phyloP scores from a whole-genome alignment of 202 grass and related monocot genomes.

The Alloteropsis angusta region DNA sequence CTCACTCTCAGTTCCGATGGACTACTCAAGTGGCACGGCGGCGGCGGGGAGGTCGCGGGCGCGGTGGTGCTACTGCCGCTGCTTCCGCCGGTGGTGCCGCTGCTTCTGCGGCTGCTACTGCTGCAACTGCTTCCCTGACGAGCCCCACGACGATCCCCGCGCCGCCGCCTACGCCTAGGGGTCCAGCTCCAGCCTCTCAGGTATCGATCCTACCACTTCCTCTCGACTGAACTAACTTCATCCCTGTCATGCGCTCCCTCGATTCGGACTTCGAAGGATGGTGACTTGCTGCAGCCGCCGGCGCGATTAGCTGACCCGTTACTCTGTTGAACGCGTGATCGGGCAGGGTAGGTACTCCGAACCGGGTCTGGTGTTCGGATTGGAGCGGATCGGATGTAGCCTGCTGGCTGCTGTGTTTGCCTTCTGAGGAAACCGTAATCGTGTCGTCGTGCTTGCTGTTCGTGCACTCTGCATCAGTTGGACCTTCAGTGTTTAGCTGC shows the following conservation, averaged over 20 bases:
- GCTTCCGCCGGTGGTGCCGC: slow-evolving; percentile 36
- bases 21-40: slow-evolving; percentile 6
- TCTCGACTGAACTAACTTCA: background rate
- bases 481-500: background rate
- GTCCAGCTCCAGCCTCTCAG: background rate
- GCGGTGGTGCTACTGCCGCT: slow-evolving; percentile 43
- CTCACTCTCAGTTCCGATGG: background rate
- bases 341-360: background rate
- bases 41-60: background rate
- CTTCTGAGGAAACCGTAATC: background rate
- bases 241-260: background rate
- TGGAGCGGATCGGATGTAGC: background rate
- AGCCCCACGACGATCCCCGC: background rate
- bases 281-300: background rate
- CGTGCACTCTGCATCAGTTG: background rate
- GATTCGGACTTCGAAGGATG: background rate
- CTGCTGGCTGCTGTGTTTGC: background rate
- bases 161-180: background rate
- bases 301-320: background rate
- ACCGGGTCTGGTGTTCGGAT: background rate
- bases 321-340: background rate
- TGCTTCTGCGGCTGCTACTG: slow-evolving; percentile 44
- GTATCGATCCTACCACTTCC: background rate
- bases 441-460: background rate
- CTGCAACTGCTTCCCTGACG: slow-evolving; percentile 28